Base-by-base conservation (phyloP, 2,329 filamentous ascomycete species). In the Lasiodiplodia citricola region DNA sequence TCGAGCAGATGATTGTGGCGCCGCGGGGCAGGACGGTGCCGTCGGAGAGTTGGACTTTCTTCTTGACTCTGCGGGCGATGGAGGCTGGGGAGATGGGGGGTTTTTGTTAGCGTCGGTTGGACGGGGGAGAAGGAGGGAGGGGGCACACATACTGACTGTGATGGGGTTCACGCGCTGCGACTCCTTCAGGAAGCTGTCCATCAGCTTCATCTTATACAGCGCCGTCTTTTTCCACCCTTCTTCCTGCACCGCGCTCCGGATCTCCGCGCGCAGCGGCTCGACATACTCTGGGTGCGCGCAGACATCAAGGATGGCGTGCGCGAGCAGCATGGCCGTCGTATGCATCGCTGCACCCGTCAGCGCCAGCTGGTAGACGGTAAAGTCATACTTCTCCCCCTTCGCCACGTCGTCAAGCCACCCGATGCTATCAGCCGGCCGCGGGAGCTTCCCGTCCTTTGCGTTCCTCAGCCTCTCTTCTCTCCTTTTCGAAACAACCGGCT, bases 131-230 rank as follows among this genome's bases (percentile, higher is more conserved):
- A 4, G 25, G 31, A 31, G 31, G 31, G 31, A 8, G 31, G 31
- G 6, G 31, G 31, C 0, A 31, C 4, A 1, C 8, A 31, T 31
- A 31, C 31, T 8, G 31, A 35, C 31, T 2, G 31, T 41, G 31
- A 60, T 18, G 11, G 72, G 72, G 25, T 73, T 75, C 18, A 75
- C 35, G 47, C 78, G 68, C 68, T 78, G 76, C 2, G 71, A 72
- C 67, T 79, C 77, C 69, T 78, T 78, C 66, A 79, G 70, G 60
- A 77, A 71, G 69, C 75, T 77, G 67, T 79, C 77, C 58, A 79
- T 71, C 21, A 78, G 69, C 25, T 74, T 72, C 16, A 78, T 69
- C 65, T 78, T 73, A 16, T 73, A 74, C 23, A 79, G 68, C 2
- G 73, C 68, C 13, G 70, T 68, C 70, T 77, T 78, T 35, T 70